phyloP scores from a whole-genome alignment of 495 filamentous ascomycete species.

The Neurospora sp. region DNA sequence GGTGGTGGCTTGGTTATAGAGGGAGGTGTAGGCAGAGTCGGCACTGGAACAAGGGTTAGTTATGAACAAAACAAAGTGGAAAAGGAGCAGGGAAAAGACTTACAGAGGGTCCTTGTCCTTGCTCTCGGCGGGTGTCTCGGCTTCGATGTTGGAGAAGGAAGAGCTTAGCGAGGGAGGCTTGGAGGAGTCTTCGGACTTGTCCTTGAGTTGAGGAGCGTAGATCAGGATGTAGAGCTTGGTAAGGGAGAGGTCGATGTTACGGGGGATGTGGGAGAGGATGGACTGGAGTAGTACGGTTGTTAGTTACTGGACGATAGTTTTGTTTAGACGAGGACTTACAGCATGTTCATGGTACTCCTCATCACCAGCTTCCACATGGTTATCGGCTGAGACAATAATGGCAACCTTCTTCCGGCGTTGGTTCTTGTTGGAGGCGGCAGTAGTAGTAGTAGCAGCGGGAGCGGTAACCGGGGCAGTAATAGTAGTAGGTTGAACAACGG shows the following conservation, averaged over 20 bases:
- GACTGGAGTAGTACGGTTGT: conserved; percentile 43
- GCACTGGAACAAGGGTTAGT: too few species aligned
- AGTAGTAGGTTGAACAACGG: neutral
- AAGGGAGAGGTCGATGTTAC: conserved; percentile 55
- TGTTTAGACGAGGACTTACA: conserved; percentile 41
- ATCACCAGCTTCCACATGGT: conserved; percentile 45
- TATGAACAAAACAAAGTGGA: conserved; percentile 5
- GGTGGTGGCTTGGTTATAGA: conserved; percentile 63
- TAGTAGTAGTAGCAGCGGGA: neutral
- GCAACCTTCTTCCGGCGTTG: conserved; percentile 65
- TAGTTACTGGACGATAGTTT: neutral
- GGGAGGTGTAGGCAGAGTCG: conserved; percentile 58
- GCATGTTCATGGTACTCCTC: conserved; percentile 64
- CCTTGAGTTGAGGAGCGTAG: conserved; percentile 71
- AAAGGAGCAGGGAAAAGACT: conserved; percentile 20
- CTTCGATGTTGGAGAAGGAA: conserved; percentile 79
- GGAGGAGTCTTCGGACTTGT: conserved; percentile 37
- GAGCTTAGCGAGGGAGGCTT: conserved; percentile 60
- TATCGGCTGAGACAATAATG: conserved; percentile 74
- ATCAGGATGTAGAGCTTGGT: conserved; percentile 78
- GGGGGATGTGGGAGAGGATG: conserved; percentile 78
- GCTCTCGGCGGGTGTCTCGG: conserved; percentile 51
- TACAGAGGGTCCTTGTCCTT: conserved; percentile 46
- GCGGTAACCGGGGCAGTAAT: neutral
- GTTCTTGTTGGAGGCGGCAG: conserved; percentile 7